Evolutionary conservation across 352 stramenopile genomes (phyloP).

Genomic region (Elongisporangium senticosum): DNA sequence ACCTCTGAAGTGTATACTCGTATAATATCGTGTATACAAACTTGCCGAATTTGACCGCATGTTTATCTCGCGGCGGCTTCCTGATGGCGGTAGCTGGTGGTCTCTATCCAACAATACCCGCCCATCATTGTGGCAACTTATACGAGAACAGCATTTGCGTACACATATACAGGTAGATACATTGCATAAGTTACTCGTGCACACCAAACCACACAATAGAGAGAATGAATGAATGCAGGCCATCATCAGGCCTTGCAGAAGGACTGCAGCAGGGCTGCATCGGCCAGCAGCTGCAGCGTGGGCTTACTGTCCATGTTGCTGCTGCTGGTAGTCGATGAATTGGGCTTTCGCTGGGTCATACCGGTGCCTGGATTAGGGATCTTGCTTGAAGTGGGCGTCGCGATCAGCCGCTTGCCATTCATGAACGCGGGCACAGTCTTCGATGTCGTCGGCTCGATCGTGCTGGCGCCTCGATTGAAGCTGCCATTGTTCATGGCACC

Average conservation of each 20-base stretch:
- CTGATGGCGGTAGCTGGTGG: not conserved
- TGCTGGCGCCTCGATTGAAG: slow-evolving; percentile 10
- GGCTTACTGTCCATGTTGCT: slow-evolving; percentile 26
- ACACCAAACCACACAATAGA: not conserved
- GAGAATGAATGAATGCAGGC: not conserved
- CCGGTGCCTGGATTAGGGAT: not conserved
- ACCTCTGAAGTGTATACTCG: not conserved
- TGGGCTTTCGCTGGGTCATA: not conserved
- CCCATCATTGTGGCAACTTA: not conserved
- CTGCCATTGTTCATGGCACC: not conserved
- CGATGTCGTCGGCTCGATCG: slow-evolving; percentile 43
- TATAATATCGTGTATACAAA: not conserved
- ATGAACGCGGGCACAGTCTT: slow-evolving; percentile 30
- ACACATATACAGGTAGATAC: not conserved
- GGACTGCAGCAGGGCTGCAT: slow-evolving; percentile 64
- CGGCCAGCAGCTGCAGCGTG: slow-evolving; percentile 62
- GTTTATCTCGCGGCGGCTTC: not conserved
- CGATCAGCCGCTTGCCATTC: slow-evolving; percentile 31
- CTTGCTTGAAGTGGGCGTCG: slow-evolving; percentile 12
- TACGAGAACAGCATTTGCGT: too few relatives aligned
- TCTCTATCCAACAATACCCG: not conserved
- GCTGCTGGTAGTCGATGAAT: slow-evolving; percentile 1
- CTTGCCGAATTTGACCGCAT: not conserved
- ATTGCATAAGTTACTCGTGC: not conserved
- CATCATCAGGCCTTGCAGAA: slow-evolving; percentile 35